phyloP scores from a whole-genome alignment of 2,329 filamentous ascomycete species.

The Trichothecium roseum region DNA sequence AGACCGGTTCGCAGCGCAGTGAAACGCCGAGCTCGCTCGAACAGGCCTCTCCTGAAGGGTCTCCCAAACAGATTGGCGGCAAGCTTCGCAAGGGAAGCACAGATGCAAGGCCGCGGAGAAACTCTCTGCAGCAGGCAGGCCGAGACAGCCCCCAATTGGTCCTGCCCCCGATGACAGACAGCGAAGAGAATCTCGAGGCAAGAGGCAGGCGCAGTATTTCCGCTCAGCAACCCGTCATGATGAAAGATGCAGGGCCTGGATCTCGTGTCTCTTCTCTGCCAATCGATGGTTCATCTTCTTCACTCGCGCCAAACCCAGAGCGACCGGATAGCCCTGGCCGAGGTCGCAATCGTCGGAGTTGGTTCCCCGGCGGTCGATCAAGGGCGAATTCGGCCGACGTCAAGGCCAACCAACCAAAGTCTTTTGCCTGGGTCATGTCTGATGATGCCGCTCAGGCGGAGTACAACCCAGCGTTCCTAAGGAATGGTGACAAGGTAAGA shows the following conservation, averaged over 20 bases:
- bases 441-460: constrained; percentile 37
- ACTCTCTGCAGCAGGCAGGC: constrained; percentile 18
- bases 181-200: constrained; percentile 17
- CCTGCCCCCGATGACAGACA: constrained; percentile 2
- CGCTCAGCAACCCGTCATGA: constrained; percentile 21
- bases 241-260: constrained; percentile 4
- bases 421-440: constrained; percentile 44
- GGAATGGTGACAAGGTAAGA: constrained; percentile 45
- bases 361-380: constrained; percentile 40
- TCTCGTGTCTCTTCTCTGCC: constrained; percentile 21
- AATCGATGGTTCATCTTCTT: constrained; percentile 14
- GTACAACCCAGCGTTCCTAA: constrained; percentile 43
- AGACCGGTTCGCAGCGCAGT: constrained; percentile 3
- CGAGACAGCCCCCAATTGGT: constrained; percentile 11
- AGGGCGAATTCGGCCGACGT: constrained; percentile 36
- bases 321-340: constrained; percentile 21
- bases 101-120: constrained; percentile 19
- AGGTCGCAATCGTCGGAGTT: constrained; percentile 40
- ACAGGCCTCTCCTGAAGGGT: constrained; percentile 9
- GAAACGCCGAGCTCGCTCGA: constrained; percentile 1
- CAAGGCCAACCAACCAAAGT: constrained; percentile 7
- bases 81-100: constrained; percentile 21
- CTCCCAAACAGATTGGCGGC: constrained; percentile 9
- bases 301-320: constrained; percentile 27
- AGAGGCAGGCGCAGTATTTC: constrained; percentile 36